Evolutionary conservation across 352 stramenopile species (phyloP), one percentile per base, ranked within the genome.

Genomic region (Halophytophthora batemanensis): DNA sequence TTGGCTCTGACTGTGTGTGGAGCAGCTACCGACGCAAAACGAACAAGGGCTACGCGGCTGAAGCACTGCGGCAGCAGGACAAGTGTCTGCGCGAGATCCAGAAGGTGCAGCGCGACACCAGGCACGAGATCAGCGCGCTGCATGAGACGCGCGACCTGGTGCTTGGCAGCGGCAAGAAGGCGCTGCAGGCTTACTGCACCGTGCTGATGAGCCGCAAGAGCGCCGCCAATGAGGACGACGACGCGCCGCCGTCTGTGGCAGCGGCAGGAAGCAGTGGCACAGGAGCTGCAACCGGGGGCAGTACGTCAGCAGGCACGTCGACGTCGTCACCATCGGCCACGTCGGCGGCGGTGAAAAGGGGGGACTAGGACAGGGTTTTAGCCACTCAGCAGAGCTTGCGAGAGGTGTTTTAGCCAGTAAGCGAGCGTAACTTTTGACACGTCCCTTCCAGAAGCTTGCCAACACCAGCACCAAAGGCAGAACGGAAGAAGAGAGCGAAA

Each of bases 131-230:
- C 31, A 56, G 71, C 37, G 62, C 66, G 29, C 64, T 91, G 14
- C 63, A 77, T 37, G 73, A 90, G 69, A 86, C 77, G 0, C 66
- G 79, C 23, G 74, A 89, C 31, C 74, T 87, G 43, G 81, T 91
- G 31, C 59, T 91, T 7, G 69, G 59, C 35, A 87, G 81, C 23
- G 81, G 81, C 3, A 90, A 88, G 59, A 87, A 86, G 43, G 71
- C 71, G 14, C 31, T 90, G 18, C 76, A 87, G 39, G 74, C 77
- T 17, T 90, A 90, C 53, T 90, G 78, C 38, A 82, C 76, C 6
- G 51, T 85, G 34, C 49, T 90, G 10, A 58, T 87, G 50, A 83
- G 69, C 50, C 73, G 79, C 40, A 87, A 82, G 21, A 54, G 59
- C n/a, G 37, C 41, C 1, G 56, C 34, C 2, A 67, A 81, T 18